A percentile compares a stretch with the other conserved stretches of the same genome.
Conservation (phyloP, 2,329 filamentous ascomycete genomes). For the Aspergillus sp. region DNA sequence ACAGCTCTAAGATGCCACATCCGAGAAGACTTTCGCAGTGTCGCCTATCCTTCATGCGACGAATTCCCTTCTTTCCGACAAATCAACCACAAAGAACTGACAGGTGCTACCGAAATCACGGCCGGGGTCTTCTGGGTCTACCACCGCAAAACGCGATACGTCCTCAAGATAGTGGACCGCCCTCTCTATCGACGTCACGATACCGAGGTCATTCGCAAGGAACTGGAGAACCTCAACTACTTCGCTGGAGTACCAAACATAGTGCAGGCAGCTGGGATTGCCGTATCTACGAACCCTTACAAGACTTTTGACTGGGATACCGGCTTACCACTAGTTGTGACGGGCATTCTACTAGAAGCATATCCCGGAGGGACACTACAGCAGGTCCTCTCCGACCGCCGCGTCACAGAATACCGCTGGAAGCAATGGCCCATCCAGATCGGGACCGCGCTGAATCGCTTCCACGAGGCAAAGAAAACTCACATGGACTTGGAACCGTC, state of each 20-base stretch:
- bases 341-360: conserved; percentile 22
- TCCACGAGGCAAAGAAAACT: conserved; percentile 19
- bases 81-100: conserved; percentile 13
- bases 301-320: conserved; percentile 9
- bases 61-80: conserved; percentile 20
- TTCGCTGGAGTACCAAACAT: conserved; percentile 21
- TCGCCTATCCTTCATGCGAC: conserved; percentile 13
- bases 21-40: conserved; percentile 16
- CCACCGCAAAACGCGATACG: conserved; percentile 11
- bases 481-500: conserved; percentile 26
- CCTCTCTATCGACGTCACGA: conserved; percentile 21
- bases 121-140: conserved; percentile 18
- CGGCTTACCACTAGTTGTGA: conserved; percentile 16
- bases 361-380: conserved; percentile 22
- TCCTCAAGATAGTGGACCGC: conserved; percentile 23
- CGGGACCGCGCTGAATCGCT: conserved; percentile 13
- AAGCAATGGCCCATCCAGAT: conserved; percentile 24
- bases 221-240: conserved; percentile 23
- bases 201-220: conserved; percentile 20
- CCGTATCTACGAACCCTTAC: conserved; percentile 22
- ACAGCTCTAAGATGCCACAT: conserved; percentile 12
- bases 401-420: conserved; percentile 16
- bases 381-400: conserved; percentile 14
- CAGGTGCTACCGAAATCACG: conserved; percentile 17
- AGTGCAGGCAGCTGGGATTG: conserved; percentile 20